These are phyloP conservation scores for Neurospora hispaniola DNA, from an alignment of 495 filamentous ascomycete genomes.

Conservation along the genomic window DNA sequence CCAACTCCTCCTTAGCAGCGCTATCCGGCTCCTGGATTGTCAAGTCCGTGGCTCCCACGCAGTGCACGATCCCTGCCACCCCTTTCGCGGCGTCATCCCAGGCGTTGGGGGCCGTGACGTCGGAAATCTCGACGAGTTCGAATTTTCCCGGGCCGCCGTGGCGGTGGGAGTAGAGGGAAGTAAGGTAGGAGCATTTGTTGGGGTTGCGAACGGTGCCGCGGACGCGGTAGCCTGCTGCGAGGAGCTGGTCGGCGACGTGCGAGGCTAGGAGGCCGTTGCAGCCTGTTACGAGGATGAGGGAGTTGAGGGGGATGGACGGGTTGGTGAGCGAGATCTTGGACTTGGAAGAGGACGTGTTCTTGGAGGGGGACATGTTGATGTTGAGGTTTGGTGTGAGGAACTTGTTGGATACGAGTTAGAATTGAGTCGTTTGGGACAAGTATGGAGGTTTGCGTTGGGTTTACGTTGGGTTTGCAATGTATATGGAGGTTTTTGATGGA, in stretches of 20 bases:
- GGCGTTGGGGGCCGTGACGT: constrained; percentile 9
- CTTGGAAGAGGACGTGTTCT: not conserved
- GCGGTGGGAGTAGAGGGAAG: constrained; percentile 11
- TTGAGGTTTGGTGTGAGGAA: not conserved
- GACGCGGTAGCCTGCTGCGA: constrained; percentile 40
- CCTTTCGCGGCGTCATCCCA: constrained; percentile 16
- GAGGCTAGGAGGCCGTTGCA: constrained; percentile 46
- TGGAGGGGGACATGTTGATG: not conserved
- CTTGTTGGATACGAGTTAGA: not conserved
- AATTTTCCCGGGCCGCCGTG: constrained; percentile 14
- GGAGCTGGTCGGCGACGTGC: constrained; percentile 39
- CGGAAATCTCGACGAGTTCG: constrained; percentile 15
- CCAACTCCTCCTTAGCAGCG: constrained; percentile 15
- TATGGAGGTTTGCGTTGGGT: not conserved
- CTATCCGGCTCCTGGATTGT: constrained; percentile 13
- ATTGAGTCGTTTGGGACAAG: not conserved
- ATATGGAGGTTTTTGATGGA: not conserved
- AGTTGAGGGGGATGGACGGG: constrained; percentile 13
- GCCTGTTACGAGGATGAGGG: constrained; percentile 43
- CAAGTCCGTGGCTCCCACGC: constrained; percentile 14
- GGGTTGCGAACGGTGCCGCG: constrained; percentile 38
- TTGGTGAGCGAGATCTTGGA: not conserved
- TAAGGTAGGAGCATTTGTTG: constrained; percentile 8
- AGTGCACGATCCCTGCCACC: constrained; percentile 19
- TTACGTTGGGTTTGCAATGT: not conserved